Evolutionary conservation across 2,329 filamentous ascomycete genomes (phyloP).

Genomic region (Purpureocillium takamizusanense): DNA sequence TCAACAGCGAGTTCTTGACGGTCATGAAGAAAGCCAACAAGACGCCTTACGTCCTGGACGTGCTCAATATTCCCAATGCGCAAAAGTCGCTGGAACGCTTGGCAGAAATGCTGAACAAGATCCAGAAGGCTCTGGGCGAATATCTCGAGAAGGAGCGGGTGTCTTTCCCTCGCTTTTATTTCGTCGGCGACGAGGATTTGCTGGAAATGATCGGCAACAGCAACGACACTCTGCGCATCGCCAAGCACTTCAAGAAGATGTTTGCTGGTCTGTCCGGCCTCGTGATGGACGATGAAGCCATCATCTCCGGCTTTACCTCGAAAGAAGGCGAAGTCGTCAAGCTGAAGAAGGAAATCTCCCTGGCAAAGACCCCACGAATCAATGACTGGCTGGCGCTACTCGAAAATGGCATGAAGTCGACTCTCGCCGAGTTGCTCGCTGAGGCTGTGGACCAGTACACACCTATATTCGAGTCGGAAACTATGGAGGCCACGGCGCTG

Average conservation of each 20-base stretch:
- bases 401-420: constrained; percentile 88
- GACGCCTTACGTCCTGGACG: constrained; percentile 89
- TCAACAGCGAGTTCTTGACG: constrained; percentile 97
- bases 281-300: constrained; percentile 79
- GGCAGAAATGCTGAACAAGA: constrained; percentile 96
- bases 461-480: constrained; percentile 62
- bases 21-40: constrained; percentile 99
- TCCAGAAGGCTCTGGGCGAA: constrained; percentile 96
- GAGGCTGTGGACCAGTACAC: constrained; percentile 81
- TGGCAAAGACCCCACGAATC: constrained; percentile 90
- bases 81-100: constrained; percentile 93
- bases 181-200: constrained; percentile 96
- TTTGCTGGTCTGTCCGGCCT: constrained; percentile 92
- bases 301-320: constrained; percentile 87
- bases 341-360: constrained; percentile 83
- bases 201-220: constrained; percentile 99
- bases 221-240: constrained; percentile 90
- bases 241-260: constrained; percentile 99
- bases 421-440: constrained; percentile 79
- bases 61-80: constrained; percentile 89
- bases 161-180: constrained; percentile 98
- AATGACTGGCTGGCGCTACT: constrained; percentile 97
- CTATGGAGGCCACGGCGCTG: constrained; percentile 62
- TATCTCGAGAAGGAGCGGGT: constrained; percentile 97
- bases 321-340: constrained; percentile 88